Evolutionary conservation across 768 basidiomycete genomes (phyloP).

Genomic region (Rhodocollybia butyracea): DNA sequence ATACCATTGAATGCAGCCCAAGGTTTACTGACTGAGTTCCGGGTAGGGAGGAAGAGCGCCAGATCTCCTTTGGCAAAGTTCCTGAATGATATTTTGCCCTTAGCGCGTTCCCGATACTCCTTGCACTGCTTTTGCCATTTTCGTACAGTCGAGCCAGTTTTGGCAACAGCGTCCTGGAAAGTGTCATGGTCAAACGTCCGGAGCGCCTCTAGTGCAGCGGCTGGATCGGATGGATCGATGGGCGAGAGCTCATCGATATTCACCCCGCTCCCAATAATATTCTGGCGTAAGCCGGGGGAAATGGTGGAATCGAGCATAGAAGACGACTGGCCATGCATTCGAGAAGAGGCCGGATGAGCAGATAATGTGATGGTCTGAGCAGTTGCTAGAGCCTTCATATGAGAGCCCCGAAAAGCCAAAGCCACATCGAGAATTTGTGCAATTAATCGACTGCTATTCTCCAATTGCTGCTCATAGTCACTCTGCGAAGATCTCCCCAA

Average conservation of each 20-base stretch:
- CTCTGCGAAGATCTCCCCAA: conserved; percentile 66
- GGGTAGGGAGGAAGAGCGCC: conserved; percentile 91
- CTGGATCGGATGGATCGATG: conserved; percentile 74
- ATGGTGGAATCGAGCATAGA: conserved; percentile 48
- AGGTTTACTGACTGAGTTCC: conserved; percentile 88
- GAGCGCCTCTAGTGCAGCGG: conserved; percentile 64
- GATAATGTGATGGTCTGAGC: conserved; percentile 53
- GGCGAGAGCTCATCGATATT: conserved; percentile 65
- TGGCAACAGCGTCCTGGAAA: conserved; percentile 79
- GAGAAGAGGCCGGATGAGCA: conserved; percentile 44
- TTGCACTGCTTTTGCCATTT: conserved; percentile 99
- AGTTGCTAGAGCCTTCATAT: conserved; percentile 65
- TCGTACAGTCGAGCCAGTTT: conserved; percentile 81
- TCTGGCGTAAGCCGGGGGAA: conserved; percentile 47
- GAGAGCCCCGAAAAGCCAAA: conserved; percentile 72
- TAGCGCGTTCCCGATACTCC: conserved; percentile 91
- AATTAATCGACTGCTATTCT: conserved; percentile 63
- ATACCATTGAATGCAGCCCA: conserved; percentile 99
- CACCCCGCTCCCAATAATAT: conserved; percentile 35
- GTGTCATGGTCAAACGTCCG: conserved; percentile 79
- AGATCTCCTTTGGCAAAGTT: conserved; percentile 95
- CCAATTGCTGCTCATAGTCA: conserved; percentile 63
- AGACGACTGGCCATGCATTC: conserved; percentile 27
- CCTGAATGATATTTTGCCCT: conserved; percentile 93
- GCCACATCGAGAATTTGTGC: conserved; percentile 83